These are phyloP conservation scores for Phytophthora hibernalis DNA, from an alignment of 352 stramenopile species.

Conservation along the genomic window DNA sequence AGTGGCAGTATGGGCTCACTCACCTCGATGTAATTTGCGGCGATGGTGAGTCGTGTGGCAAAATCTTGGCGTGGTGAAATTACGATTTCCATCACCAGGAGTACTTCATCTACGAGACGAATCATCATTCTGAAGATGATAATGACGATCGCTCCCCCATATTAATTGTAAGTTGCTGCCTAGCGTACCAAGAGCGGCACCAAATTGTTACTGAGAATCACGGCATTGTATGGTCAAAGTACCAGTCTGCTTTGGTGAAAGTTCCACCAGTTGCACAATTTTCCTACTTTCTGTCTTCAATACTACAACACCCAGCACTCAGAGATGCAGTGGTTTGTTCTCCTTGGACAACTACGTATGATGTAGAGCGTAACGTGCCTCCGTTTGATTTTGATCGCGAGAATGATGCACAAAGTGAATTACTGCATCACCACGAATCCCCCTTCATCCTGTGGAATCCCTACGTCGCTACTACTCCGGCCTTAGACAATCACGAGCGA, in stretches of 20 bases:
- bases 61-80: slow-evolving; percentile 11
- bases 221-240: slow-evolving; percentile 22
- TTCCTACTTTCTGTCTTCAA: slow-evolving; percentile 31
- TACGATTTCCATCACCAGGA: slow-evolving; percentile 27
- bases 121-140: slow-evolving; percentile 4
- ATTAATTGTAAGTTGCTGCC: slow-evolving; percentile 24
- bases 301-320: slow-evolving; percentile 19
- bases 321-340: slow-evolving; percentile 23
- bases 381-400: slow-evolving; percentile 37
- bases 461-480: slow-evolving; percentile 5
- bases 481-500: background rate
- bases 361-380: slow-evolving; percentile 6
- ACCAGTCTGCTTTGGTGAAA: slow-evolving; percentile 16
- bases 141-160: slow-evolving; percentile 1
- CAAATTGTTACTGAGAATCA: slow-evolving; percentile 17
- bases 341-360: slow-evolving; percentile 22
- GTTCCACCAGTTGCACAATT: slow-evolving; percentile 18
- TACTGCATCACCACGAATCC: slow-evolving; percentile 8
- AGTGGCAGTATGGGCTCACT: slow-evolving; percentile 22
- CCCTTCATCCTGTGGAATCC: slow-evolving; percentile 31
- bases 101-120: slow-evolving; percentile 25
- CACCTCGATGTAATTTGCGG: slow-evolving; percentile 14
- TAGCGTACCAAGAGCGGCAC: slow-evolving; percentile 9
- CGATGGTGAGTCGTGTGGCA: background rate
- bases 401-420: slow-evolving; percentile 8